Conservation (phyloP, 495 filamentous ascomycete species). For the Talaromyces wortmannii region DNA sequence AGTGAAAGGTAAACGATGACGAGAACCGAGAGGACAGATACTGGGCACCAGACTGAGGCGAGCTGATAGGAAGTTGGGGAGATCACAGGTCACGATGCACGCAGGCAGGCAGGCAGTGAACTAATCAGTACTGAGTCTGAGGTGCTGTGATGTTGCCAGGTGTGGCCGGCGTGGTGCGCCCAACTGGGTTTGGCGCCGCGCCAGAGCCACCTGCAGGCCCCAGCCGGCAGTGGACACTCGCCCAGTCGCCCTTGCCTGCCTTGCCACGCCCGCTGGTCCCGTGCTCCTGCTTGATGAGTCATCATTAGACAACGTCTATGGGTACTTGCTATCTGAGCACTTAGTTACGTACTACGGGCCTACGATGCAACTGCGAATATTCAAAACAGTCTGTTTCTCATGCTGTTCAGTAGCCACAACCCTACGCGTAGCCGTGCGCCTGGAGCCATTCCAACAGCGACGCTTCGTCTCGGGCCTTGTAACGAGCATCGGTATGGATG, state of each 20-base stretch:
- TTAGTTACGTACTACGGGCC: background rate
- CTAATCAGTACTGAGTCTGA: no score
- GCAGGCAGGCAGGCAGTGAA: background rate
- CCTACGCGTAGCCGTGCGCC: slow-evolving; percentile 50
- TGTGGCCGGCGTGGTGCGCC: background rate
- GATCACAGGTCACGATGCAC: background rate
- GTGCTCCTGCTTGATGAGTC: background rate
- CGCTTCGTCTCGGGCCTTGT: slow-evolving; percentile 64
- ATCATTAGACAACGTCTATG: background rate
- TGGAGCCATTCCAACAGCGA: slow-evolving; percentile 65
- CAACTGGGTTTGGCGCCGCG: background rate
- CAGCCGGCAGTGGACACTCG: no score
- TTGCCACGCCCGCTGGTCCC: background rate
- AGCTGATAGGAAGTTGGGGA: no score
- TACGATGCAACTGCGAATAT: background rate
- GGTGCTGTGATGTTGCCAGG: background rate
- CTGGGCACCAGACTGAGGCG: background rate
- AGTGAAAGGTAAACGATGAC: background rate
- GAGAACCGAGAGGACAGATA: background rate
- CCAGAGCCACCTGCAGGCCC: slow-evolving; percentile 1
- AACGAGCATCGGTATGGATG: slow-evolving; percentile 69
- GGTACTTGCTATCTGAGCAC: background rate
- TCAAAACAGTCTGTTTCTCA: no score
- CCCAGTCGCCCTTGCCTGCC: background rate
- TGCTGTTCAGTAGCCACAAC: background rate